Percentiles rank a stretch among this genome's conserved stretches.
These are phyloP conservation scores for Endotrypanum monterogeii DNA, from an alignment of 208 protist species.

Conservation along the genomic window DNA sequence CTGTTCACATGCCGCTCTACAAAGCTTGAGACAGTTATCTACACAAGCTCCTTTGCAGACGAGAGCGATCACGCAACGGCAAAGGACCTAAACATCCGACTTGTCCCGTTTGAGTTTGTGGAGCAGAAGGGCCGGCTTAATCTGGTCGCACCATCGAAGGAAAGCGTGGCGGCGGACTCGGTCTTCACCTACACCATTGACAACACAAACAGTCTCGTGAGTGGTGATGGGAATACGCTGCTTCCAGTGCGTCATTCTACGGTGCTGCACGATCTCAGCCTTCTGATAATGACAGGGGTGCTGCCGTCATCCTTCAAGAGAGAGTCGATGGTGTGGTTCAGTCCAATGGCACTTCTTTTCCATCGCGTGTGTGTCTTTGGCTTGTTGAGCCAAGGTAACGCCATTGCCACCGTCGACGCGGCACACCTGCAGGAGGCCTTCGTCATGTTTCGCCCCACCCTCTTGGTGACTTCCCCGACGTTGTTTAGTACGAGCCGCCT, in stretches of 20 bases:
- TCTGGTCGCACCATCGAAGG: conserved; percentile 23
- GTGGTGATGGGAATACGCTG: conserved; percentile 26
- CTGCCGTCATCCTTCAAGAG: conserved; percentile 56
- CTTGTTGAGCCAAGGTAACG: conserved; percentile 71
- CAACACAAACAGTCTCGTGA: conserved; percentile 43
- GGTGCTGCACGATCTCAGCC: conserved; percentile 64
- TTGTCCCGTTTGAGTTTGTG: conserved; percentile 67
- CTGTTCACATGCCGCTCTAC: conserved; percentile 82
- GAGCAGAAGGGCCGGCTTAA: conserved; percentile 58
- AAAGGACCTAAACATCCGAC: conserved; percentile 80
- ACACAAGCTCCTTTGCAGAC: conserved; percentile 56
- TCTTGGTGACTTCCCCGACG: conserved; percentile 67
- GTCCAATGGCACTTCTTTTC: conserved; percentile 73
- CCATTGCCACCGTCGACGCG: conserved; percentile 54
- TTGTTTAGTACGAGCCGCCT: conserved; percentile 74
- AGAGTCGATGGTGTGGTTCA: conserved; percentile 80
- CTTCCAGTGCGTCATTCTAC: conserved; percentile 68
- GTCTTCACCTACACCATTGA: conserved; percentile 75
- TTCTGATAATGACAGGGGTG: conserved; percentile 61
- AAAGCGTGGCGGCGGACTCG: conserved; percentile 31
- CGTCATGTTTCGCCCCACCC: conserved; percentile 62
- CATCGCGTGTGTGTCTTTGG: conserved; percentile 73
- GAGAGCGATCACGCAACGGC: conserved; percentile 59
- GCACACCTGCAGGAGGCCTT: conserved; percentile 56
- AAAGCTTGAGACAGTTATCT: conserved; percentile 73